A percentile compares a stretch with the other conserved stretches of the same genome.
Conservation (phyloP, 1,284 basidiomycete genomes). For the Hypsizygus ulmarius region DNA sequence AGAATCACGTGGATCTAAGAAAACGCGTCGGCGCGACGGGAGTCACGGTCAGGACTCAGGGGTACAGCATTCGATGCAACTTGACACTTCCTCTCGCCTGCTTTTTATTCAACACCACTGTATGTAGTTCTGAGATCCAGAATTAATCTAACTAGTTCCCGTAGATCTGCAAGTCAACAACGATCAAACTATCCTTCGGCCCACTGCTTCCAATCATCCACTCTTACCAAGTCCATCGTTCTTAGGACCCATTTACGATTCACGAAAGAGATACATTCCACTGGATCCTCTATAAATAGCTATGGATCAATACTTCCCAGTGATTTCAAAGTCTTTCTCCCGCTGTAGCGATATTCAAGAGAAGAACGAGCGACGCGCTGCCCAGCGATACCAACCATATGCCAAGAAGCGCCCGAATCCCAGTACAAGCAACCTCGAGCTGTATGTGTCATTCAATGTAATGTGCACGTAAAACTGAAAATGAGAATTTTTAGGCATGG, state of each 20-base stretch:
- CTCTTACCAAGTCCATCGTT: too few species aligned
- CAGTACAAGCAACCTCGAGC: slow-evolving; percentile 1
- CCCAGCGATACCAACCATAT: slow-evolving; percentile 26
- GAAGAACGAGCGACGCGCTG: slow-evolving; percentile 19
- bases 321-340: slow-evolving; percentile 26
- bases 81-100: too few species aligned
- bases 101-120: too few species aligned
- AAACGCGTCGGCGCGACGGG: slow-evolving; percentile 10
- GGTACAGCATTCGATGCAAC: background rate
- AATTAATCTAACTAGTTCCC: too few species aligned
- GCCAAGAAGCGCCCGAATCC: slow-evolving; percentile 8
- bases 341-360: slow-evolving; percentile 14
- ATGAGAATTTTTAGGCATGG: background rate
- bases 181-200: too few species aligned
- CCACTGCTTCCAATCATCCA: too few species aligned
- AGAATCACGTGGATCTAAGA: slow-evolving; percentile 10
- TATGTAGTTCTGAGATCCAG: too few species aligned
- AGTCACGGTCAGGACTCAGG: too few species aligned
- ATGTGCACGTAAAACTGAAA: background rate
- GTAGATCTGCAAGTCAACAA: too few species aligned
- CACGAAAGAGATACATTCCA: background rate
- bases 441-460: slow-evolving; percentile 6
- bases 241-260: too few species aligned
- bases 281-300: background rate
- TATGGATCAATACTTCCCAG: slow-evolving; percentile 36